A percentile compares a stretch with the other conserved stretches of the same genome.
Evolutionary conservation across 2,329 filamentous ascomycete genomes (phyloP).

Genomic region (Fusarium nurragi): DNA sequence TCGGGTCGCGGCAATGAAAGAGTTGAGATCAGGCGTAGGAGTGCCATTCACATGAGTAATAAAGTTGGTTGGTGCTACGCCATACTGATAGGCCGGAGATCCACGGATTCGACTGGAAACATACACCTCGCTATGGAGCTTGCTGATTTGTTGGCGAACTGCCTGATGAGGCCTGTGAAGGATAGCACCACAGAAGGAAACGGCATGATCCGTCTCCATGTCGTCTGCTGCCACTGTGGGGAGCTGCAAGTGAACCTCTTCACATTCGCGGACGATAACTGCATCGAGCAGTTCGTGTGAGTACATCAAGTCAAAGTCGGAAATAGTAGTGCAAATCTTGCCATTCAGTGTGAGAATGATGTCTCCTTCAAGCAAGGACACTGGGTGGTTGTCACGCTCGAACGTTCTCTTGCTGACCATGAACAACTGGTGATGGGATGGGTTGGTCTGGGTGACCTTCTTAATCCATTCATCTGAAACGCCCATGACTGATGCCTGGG

Average conservation of each 20-base stretch:
- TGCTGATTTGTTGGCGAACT: conserved; percentile 95
- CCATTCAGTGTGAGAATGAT: conserved; percentile 91
- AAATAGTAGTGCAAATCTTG: conserved; percentile 91
- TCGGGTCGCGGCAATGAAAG: conserved; percentile 82
- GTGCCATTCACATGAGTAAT: conserved; percentile 95
- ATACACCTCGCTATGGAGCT: conserved; percentile 95
- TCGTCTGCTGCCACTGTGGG: conserved; percentile 89
- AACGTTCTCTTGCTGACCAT: conserved; percentile 94
- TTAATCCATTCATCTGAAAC: conserved; percentile 96
- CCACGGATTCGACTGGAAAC: conserved; percentile 87
- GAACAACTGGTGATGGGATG: conserved; percentile 94
- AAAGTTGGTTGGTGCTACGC: conserved; percentile 95
- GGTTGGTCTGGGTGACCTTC: conserved; percentile 87
- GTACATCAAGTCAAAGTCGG: conserved; percentile 97
- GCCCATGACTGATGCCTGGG: conserved; percentile 95
- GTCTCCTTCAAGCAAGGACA: conserved; percentile 84
- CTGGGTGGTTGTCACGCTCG: conserved; percentile 60
- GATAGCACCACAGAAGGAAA: conserved; percentile 95
- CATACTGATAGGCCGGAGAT: conserved; percentile 87
- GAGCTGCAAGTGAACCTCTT: conserved; percentile 80
- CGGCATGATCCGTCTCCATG: conserved; percentile 89
- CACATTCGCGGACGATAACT: conserved; percentile 83
- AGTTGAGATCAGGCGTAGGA: conserved; percentile 81
- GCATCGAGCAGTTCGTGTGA: conserved; percentile 84
- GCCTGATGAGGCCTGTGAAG: conserved; percentile 94